A percentile compares a stretch with the other conserved stretches of the same genome.
phyloP scores from a whole-genome alignment of 176 grass and related monocot species.

The Oropetium thomaeum region DNA sequence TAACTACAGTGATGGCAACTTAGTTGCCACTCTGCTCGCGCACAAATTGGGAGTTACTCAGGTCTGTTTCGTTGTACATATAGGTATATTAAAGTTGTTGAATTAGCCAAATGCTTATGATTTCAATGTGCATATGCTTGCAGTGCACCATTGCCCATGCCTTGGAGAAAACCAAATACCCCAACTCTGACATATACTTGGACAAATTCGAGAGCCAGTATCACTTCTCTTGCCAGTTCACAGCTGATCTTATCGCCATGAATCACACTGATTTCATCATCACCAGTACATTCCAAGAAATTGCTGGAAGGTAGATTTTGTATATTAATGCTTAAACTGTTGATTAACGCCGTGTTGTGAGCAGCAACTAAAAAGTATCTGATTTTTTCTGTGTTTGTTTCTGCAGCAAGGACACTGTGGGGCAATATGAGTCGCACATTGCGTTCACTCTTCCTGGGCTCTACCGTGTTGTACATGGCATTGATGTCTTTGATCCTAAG shows the following conservation, averaged over 20 bases:
- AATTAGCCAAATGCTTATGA: slow-evolving; percentile 5
- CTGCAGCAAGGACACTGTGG: slow-evolving; percentile 86
- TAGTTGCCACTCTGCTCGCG: slow-evolving; percentile 82
- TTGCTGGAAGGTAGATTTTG: slow-evolving; percentile 76
- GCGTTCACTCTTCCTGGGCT: slow-evolving; percentile 92
- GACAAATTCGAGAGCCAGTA: slow-evolving; percentile 94
- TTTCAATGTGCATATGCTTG: slow-evolving; percentile 1
- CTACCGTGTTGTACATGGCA: slow-evolving; percentile 94
- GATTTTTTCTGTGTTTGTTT: slow-evolving; percentile 23
- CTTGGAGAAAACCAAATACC: slow-evolving; percentile 98
- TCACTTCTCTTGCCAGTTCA: slow-evolving; percentile 98
- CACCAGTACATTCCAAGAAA: slow-evolving; percentile 99
- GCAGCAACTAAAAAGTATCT: slow-evolving; percentile 20
- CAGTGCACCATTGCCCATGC: slow-evolving; percentile 97
- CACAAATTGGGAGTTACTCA: slow-evolving; percentile 95
- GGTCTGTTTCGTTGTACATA: slow-evolving; percentile 37
- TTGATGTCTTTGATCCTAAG: slow-evolving; percentile 95
- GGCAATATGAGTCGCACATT: slow-evolving; percentile 90
- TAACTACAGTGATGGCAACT: slow-evolving; percentile 97
- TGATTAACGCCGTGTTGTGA: not conserved
- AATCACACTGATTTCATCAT: slow-evolving; percentile 98
- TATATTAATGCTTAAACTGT: not conserved
- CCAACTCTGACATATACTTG: slow-evolving; percentile 93
- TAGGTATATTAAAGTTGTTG: not conserved
- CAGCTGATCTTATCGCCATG: slow-evolving; percentile 92